These are phyloP conservation scores for Pseudonectria buxi DNA, from an alignment of 2,329 filamentous ascomycete genomes.

Conservation along the genomic window DNA sequence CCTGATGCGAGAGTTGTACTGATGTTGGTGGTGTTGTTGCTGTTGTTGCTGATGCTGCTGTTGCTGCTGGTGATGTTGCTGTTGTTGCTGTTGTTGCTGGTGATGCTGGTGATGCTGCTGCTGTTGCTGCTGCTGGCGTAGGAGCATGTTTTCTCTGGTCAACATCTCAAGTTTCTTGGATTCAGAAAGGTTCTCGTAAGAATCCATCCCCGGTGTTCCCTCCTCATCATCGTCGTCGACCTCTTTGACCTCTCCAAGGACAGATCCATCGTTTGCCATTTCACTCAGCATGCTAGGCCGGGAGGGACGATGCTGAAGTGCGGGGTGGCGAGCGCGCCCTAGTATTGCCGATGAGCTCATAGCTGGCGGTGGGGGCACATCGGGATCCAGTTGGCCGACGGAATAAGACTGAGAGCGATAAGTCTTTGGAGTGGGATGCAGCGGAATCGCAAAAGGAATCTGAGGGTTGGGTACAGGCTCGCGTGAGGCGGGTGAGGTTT, in stretches of 20 bases:
- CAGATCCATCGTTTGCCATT: slow-evolving; percentile 56
- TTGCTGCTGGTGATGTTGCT: slow-evolving; percentile 43
- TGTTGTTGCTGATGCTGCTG: slow-evolving; percentile 31
- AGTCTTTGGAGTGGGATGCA: slow-evolving; percentile 85
- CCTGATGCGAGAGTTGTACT: slow-evolving; percentile 49
- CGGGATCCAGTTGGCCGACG: slow-evolving; percentile 78
- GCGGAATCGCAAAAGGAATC: slow-evolving; percentile 79
- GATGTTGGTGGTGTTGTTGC: slow-evolving; percentile 29
- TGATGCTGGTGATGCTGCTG: slow-evolving; percentile 19
- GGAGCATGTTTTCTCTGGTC: slow-evolving; percentile 54
- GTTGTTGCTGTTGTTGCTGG: slow-evolving; percentile 43
- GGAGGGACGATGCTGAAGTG: slow-evolving; percentile 74
- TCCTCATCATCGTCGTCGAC: slow-evolving; percentile 62
- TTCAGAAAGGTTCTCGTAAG: slow-evolving; percentile 47
- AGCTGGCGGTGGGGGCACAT: slow-evolving; percentile 37
- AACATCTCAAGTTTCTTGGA: slow-evolving; percentile 58
- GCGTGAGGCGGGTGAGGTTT: slow-evolving; percentile 45
- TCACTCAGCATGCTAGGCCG: slow-evolving; percentile 70
- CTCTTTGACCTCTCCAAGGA: slow-evolving; percentile 63
- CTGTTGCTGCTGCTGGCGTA: slow-evolving; percentile 45
- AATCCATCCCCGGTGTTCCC: slow-evolving; percentile 46
- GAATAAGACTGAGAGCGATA: slow-evolving; percentile 96
- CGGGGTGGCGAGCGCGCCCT: slow-evolving; percentile 54
- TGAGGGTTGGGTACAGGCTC: slow-evolving; percentile 53
- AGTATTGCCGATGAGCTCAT: slow-evolving; percentile 43